Evolutionary conservation across 1,139 yeast species (phyloP).

Genomic region (Tardiomyces depauwii): DNA sequence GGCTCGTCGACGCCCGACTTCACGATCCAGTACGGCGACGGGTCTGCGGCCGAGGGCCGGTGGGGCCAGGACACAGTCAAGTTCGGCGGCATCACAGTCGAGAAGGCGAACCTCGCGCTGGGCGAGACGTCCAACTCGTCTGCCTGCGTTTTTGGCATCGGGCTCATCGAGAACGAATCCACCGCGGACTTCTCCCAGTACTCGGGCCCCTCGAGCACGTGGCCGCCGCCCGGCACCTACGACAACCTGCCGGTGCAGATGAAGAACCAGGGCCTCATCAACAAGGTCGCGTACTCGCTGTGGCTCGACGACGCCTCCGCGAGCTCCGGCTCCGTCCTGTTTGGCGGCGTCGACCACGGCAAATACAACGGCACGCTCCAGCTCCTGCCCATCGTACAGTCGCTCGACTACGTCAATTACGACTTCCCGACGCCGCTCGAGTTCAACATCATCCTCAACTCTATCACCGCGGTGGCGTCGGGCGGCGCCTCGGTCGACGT

Average conservation of each 20-base stretch:
- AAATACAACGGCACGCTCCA: slow-evolving; percentile 38
- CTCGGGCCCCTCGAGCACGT: neutral
- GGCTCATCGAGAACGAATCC: slow-evolving; percentile 11
- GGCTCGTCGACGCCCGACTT: slow-evolving; percentile 15
- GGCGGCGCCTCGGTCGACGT: neutral
- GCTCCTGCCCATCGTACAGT: slow-evolving; percentile 5
- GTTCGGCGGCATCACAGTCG: neutral
- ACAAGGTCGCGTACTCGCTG: slow-evolving; percentile 39
- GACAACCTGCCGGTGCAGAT: slow-evolving; percentile 11
- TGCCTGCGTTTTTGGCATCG: slow-evolving; percentile 12
- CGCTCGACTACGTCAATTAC: neutral
- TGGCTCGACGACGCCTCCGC: slow-evolving; percentile 34
- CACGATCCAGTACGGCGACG: slow-evolving; percentile 1
- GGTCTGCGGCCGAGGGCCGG: slow-evolving; percentile 1
- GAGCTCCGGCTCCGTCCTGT: slow-evolving; percentile 36
- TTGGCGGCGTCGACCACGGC: slow-evolving; percentile 49
- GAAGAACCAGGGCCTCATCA: slow-evolving; percentile 11
- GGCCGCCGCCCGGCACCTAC: slow-evolving; percentile 6
- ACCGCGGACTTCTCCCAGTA: slow-evolving; percentile 9
- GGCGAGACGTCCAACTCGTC: neutral
- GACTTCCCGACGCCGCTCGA: neutral
- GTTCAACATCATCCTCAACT: neutral
- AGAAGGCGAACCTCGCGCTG: neutral
- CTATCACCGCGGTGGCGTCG: neutral
- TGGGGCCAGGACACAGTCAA: neutral